Base-by-base conservation (phyloP, 176 grass and related monocot species). In the Hyparrhenia diplandra region DNA sequence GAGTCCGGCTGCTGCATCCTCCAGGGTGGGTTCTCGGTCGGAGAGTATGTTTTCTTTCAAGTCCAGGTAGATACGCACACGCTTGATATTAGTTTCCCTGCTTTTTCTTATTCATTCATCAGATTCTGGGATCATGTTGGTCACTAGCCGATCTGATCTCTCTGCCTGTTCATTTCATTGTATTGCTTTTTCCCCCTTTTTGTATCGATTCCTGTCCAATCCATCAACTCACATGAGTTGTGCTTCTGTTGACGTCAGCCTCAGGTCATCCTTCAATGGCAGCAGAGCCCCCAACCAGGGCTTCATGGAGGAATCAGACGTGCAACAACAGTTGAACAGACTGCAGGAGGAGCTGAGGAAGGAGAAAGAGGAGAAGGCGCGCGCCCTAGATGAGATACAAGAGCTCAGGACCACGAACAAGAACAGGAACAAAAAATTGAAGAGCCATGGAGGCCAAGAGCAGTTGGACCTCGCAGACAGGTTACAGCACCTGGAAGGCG, bases 331-430 rank as follows among this genome's bases (percentile, higher is more conserved):
- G 75, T 64, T 93, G 57, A 77, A 25, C 35, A 88, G 84, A 67
- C 75, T 95, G 35, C 82, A 89, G 61, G 92, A 93, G 39, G 96
- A 99, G 39, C 77, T 99, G 63, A 74, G 76, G 37, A 90, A 82
- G 81, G 91, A 92, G 75, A 90, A 85, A 71, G 63, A 82, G 29
- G 89, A 92, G 65, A 97, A 94, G 71, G 54, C 24, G 1, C 55
- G 27, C 13, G 84, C 83, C 30, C 49, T 99, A 58, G 75, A 95
- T 55, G 82, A 90, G 78, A 75, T 91, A 37, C 58, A 54, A 23
- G 84, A 75, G 45, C 20, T 94, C n/a, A 83, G 66, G 83, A 83
- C 49, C 81, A 86, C 31, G 47, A 86, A 60, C 45, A 82, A 37
- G 37, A 74, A 75, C 4, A 84, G 74, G 24, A 89, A 76, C 64